A percentile compares a stretch with the other conserved stretches of the same genome.
phyloP scores from a whole-genome alignment of 169 alveolate genomes.

The Plasmodium gaboni region DNA sequence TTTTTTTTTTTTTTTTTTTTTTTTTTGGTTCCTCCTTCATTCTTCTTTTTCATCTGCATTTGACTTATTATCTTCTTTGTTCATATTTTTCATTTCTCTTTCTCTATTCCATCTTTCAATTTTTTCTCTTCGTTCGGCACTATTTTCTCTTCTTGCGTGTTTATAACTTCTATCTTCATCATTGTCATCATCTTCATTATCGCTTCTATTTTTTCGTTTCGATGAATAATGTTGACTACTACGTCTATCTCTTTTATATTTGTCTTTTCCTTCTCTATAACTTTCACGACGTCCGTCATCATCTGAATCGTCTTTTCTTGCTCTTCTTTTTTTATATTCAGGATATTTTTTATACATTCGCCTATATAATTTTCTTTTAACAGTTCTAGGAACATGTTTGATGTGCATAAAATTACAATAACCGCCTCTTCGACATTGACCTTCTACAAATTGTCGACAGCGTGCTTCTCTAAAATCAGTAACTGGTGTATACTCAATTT shows the following conservation, averaged over 20 bases:
- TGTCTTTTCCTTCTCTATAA: conserved; percentile 72
- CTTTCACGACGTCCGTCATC: conserved; percentile 42
- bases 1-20: conserved; percentile 52
- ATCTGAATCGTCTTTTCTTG: conserved; percentile 70
- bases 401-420: conserved; percentile 99
- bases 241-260: conserved; percentile 63
- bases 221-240: conserved; percentile 33
- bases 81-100: conserved; percentile 79
- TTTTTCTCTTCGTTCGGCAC: conserved; percentile 94
- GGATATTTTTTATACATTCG: conserved; percentile 99
- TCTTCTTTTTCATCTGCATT: background rate
- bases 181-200: conserved; percentile 40
- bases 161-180: conserved; percentile 76
- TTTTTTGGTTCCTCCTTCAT: background rate
- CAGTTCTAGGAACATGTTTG: conserved; percentile 96
- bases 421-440: conserved; percentile 98
- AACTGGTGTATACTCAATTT: conserved; percentile 98
- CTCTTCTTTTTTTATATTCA: conserved; percentile 90
- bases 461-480: conserved; percentile 99
- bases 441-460: conserved; percentile 98
- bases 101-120: conserved; percentile 94
- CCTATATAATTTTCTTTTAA: conserved; percentile 92
- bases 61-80: conserved; percentile 1
- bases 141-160: conserved; percentile 86
- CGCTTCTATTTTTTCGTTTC: conserved; percentile 56